Base-by-base conservation (phyloP, 306 rosid genomes). In the Abrus precatorius region DNA sequence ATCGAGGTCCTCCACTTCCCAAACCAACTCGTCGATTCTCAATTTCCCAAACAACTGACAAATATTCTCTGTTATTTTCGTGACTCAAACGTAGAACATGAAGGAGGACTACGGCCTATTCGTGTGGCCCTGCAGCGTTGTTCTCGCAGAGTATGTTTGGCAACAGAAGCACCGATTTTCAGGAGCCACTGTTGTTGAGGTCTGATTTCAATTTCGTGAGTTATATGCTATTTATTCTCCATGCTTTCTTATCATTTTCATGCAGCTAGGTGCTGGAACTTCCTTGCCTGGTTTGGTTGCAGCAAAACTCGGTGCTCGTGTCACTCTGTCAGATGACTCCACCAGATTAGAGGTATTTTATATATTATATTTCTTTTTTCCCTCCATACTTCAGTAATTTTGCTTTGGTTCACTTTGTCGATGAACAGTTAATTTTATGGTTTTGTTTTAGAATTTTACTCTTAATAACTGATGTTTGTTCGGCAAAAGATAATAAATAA, bases 201-300 rank as follows among this genome's bases (percentile, higher is more conserved):
- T 90, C 44, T 43, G 77, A 80, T 48, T 44, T 64, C 28, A 13
- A 32, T 11, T 32, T 71, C 7, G 10, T 8, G 3, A 8, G 7
- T 47, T 61, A 27, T 54, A 3, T 38, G 29, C 13, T 7, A 8
- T 45, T 36, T 63, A 6, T 69, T 69, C 7, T n/a, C 45, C 14
- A 2, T 33, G 48, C 0, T 41, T 60, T 66, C 36, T 54, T 32
- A 47, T 63, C 11, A 67, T 70, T 32, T 12, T 75, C 38, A 43
- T 55, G 80, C 79, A 92, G 98, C 89, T 94, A 38, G 98, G 97
- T 55, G 96, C 93, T 50, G 97, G 98, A 66, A 94, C 97, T 76
- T 88, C 93, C 61, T 84, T 89, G 91, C 94, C 97, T 3, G 94
- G 98, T 38, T 85, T 92, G 86, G 96, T 90, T 73, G 98, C 98